phyloP scores from a whole-genome alignment of 2,329 filamentous ascomycete species.

The Aspergillus sp. region DNA sequence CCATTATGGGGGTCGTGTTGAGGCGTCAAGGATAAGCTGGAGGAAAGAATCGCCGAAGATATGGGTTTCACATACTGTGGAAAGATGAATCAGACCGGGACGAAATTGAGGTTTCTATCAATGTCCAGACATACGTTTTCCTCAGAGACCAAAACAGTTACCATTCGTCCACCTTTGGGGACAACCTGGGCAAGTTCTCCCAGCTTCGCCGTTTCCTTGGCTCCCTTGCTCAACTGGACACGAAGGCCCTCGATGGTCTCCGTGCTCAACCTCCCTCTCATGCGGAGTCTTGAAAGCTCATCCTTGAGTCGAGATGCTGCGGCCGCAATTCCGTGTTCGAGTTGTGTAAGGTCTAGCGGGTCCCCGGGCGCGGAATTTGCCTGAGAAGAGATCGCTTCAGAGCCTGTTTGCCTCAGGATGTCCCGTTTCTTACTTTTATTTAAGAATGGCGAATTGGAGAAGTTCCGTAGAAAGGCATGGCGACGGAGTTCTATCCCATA shows the following conservation, averaged over 20 bases:
- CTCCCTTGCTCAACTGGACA: constrained; percentile 57
- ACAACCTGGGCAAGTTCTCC: constrained; percentile 67
- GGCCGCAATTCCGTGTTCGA: constrained; percentile 57
- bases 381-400: constrained; percentile 32
- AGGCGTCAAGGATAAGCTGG: constrained; percentile 44
- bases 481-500: neutral
- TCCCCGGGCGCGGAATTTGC: constrained; percentile 44
- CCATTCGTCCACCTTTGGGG: constrained; percentile 59
- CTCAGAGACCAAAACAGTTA: constrained; percentile 65
- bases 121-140: constrained; percentile 53
- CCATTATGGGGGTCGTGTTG: constrained; percentile 44
- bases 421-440: constrained; percentile 58
- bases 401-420: constrained; percentile 46
- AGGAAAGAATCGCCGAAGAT: constrained; percentile 42
- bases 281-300: constrained; percentile 61
- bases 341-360: constrained; percentile 59
- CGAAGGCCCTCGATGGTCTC: constrained; percentile 60
- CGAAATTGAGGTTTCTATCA: neutral
- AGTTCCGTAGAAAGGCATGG: constrained; percentile 23
- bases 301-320: constrained; percentile 58
- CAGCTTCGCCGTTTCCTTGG: constrained; percentile 54
- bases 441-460: constrained; percentile 44
- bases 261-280: constrained; percentile 63
- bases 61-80: constrained; percentile 48
- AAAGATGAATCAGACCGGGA: neutral